Evolutionary conservation across 768 basidiomycete species (phyloP).

Genomic region (Suillus subaureus): DNA sequence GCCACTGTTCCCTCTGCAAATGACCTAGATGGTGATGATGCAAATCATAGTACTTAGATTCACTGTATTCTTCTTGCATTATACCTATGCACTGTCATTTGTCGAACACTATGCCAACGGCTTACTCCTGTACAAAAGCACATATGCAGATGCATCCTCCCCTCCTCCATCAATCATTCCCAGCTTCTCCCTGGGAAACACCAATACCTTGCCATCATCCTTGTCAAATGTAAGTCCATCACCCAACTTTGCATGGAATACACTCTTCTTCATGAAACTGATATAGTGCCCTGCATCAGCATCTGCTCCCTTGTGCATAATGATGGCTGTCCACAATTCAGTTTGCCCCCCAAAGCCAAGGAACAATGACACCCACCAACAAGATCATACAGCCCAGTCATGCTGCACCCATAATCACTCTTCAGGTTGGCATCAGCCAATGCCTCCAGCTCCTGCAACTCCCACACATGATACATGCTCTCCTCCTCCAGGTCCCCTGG

Average conservation of each 20-base stretch:
- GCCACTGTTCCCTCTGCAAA: constrained; percentile 77
- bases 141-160: constrained; percentile 89
- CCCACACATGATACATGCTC: constrained; percentile 58
- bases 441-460: constrained; percentile 62
- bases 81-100: neutral
- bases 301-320: constrained; percentile 95
- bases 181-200: constrained; percentile 86
- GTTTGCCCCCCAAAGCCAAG: neutral
- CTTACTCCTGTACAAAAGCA: constrained; percentile 81
- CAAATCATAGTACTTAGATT: constrained; percentile 2
- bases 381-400: constrained; percentile 87
- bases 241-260: constrained; percentile 46
- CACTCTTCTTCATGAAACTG: constrained; percentile 82
- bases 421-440: constrained; percentile 67
- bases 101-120: constrained; percentile 30
- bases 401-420: constrained; percentile 71
- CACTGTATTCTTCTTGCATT: neutral
- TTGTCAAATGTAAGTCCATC: constrained; percentile 38
- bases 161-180: constrained; percentile 87
- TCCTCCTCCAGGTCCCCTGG: constrained; percentile 60
- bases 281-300: constrained; percentile 98
- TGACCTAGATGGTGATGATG: constrained; percentile 53
- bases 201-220: constrained; percentile 89
- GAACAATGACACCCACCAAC: constrained; percentile 59
- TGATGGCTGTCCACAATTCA: constrained; percentile 62